phyloP scores from a whole-genome alignment of 805 yeast species.

The Saccharomycopsis malanga region DNA sequence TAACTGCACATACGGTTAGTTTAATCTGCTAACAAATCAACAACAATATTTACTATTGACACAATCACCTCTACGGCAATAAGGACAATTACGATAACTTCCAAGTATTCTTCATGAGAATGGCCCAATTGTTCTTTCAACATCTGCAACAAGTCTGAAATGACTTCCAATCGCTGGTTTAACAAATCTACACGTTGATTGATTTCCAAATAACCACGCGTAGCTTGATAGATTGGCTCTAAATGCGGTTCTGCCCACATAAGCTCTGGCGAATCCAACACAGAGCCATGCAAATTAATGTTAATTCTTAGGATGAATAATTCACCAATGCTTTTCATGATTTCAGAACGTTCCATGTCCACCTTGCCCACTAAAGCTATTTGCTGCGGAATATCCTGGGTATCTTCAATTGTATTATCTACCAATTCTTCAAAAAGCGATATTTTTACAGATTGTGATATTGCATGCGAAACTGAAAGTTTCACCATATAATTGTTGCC shows the following conservation, averaged over 20 bases:
- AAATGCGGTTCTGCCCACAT: conserved; percentile 99
- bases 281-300: conserved; percentile 78
- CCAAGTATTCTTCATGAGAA: conserved; percentile 86
- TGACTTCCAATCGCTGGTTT: conserved; percentile 89
- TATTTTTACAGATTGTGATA: conserved; percentile 92
- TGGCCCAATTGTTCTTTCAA: conserved; percentile 95
- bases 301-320: conserved; percentile 80
- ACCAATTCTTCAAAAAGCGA: conserved; percentile 93
- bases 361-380: conserved; percentile 93
- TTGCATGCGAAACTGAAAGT: conserved; percentile 88
- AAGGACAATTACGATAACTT: conserved; percentile 80
- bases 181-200: conserved; percentile 86
- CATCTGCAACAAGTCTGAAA: conserved; percentile 90
- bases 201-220: conserved; percentile 90
- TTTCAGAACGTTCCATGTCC: conserved; percentile 87
- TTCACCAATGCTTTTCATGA: conserved; percentile 96
- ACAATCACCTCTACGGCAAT: conserved; percentile 91
- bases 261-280: conserved; percentile 91
- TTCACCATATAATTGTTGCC: conserved; percentile 87
- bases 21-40: conserved; percentile 41
- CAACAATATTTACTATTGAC: conserved; percentile 72
- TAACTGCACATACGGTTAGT: background rate
- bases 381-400: conserved; percentile 94
- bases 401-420: conserved; percentile 93
- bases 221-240: conserved; percentile 96